These are phyloP conservation scores for Lactifluus hygrophoroides DNA, from an alignment of 768 basidiomycete genomes.

Conservation along the genomic window DNA sequence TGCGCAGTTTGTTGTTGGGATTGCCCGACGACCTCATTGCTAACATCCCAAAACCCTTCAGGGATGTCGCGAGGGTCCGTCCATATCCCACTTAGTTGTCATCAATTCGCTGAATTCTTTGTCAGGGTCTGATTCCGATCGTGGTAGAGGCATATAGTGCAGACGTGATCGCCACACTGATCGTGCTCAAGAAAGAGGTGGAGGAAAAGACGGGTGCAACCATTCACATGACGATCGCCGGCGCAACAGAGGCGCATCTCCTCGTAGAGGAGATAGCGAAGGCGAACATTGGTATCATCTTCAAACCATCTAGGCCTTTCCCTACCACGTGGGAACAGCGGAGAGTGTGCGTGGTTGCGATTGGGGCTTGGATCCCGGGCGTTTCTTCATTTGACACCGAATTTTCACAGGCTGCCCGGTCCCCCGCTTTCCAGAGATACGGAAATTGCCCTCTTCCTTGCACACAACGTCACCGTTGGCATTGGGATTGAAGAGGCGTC, in stretches of 20 bases:
- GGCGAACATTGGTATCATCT: conserved; percentile 62
- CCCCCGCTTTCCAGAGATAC: conserved; percentile 60
- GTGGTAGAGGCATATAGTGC: conserved; percentile 57
- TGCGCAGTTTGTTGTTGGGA: conserved; percentile 43
- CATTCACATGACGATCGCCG: conserved; percentile 44
- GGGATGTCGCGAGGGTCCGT: conserved; percentile 38
- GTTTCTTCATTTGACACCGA: background rate
- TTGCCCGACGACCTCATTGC: conserved; percentile 26
- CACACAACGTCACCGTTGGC: conserved; percentile 65
- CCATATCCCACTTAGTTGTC: background rate
- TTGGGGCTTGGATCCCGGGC: background rate
- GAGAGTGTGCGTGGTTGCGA: conserved; percentile 42
- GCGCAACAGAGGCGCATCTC: conserved; percentile 61
- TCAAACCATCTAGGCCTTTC: conserved; percentile 60
- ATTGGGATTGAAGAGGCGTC: conserved; percentile 59
- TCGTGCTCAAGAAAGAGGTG: conserved; percentile 55
- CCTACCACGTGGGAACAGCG: conserved; percentile 61
- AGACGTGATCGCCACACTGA: conserved; percentile 59
- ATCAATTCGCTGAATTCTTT: background rate
- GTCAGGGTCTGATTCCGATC: conserved; percentile 47
- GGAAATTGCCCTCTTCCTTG: conserved; percentile 50
- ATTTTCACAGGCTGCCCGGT: conserved; percentile 49
- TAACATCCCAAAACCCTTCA: conserved; percentile 35
- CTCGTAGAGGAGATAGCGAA: conserved; percentile 64
- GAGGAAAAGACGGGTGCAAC: conserved; percentile 34